Conservation (phyloP, 306 rosid species). For the Castanospermum australe region DNA sequence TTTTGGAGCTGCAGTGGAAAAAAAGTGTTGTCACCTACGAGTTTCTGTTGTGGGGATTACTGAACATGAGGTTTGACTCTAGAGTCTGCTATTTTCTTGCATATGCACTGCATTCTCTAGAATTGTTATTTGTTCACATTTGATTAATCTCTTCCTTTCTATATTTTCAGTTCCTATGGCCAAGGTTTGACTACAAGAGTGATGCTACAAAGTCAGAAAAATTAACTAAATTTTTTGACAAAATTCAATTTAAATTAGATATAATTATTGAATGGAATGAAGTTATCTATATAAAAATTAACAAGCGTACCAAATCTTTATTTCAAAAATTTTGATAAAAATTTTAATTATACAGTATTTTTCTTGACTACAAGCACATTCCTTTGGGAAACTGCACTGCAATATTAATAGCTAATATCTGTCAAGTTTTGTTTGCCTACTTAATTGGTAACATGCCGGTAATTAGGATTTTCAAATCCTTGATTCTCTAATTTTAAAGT, state of each 20-base stretch:
- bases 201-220: too few species aligned
- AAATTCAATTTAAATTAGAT: too few species aligned
- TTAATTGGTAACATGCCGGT: constrained; percentile 82
- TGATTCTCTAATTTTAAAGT: not conserved
- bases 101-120: not conserved
- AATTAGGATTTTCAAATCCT: not conserved
- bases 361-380: constrained; percentile 49
- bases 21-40: constrained; percentile 38
- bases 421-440: constrained; percentile 68
- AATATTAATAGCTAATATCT: constrained; percentile 55
- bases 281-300: too few species aligned
- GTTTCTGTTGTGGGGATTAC: constrained; percentile 74
- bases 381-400: constrained; percentile 62
- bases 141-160: constrained; percentile 1
- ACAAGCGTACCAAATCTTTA: too few species aligned
- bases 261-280: too few species aligned
- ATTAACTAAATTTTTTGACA: too few species aligned
- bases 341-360: too few species aligned
- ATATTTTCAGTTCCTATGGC: constrained; percentile 52
- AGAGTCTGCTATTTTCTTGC: not conserved
- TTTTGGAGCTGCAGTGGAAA: constrained; percentile 42
- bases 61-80: constrained; percentile 59
- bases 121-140: not conserved
- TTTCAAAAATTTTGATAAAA: too few species aligned
- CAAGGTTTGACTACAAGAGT: too few species aligned